Conservation (phyloP, 2,329 filamentous ascomycete species). For the Colletotrichum tropicale region DNA sequence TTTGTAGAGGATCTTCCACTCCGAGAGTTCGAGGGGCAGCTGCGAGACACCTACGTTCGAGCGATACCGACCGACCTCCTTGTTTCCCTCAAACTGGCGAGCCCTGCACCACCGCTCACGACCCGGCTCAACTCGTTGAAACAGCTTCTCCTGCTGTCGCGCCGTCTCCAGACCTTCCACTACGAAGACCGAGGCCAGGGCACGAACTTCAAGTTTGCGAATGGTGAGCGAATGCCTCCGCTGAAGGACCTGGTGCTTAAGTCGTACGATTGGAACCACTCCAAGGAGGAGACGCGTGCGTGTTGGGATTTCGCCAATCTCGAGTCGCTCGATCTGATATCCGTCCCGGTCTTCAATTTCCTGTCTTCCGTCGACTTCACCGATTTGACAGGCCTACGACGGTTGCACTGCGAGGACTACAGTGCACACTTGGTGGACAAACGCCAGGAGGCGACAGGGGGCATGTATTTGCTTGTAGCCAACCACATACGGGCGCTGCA, state of each 20-base stretch:
- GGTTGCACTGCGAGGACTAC: slow-evolving; percentile 48
- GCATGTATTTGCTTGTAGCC: slow-evolving; percentile 42
- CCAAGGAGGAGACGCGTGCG: slow-evolving; percentile 34
- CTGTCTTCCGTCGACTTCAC: slow-evolving; percentile 42
- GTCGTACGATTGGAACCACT: slow-evolving; percentile 56
- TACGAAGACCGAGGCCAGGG: slow-evolving; percentile 51
- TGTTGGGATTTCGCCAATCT: slow-evolving; percentile 55
- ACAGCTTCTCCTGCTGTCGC: slow-evolving; percentile 40
- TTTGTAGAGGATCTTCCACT: slow-evolving; percentile 47
- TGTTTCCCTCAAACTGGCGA: slow-evolving; percentile 44
- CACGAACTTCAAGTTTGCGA: slow-evolving; percentile 44
- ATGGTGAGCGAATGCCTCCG: slow-evolving; percentile 45
- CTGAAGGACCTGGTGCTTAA: slow-evolving; percentile 44
- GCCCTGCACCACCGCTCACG: slow-evolving; percentile 43
- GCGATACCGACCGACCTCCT: slow-evolving; percentile 43
- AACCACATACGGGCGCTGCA: slow-evolving; percentile 40
- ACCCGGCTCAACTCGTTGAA: slow-evolving; percentile 46
- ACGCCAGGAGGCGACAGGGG: slow-evolving; percentile 41
- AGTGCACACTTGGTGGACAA: slow-evolving; percentile 42
- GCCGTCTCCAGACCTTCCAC: slow-evolving; percentile 40
- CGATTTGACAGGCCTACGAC: slow-evolving; percentile 39
- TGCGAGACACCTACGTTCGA: slow-evolving; percentile 38
- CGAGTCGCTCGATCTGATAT: slow-evolving; percentile 42
- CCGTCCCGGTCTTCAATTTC: slow-evolving; percentile 49
- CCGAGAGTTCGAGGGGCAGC: slow-evolving; percentile 35